Evolutionary conservation across 106 monocot species (phyloP).

Genomic region (Dendrobium catenatum): DNA sequence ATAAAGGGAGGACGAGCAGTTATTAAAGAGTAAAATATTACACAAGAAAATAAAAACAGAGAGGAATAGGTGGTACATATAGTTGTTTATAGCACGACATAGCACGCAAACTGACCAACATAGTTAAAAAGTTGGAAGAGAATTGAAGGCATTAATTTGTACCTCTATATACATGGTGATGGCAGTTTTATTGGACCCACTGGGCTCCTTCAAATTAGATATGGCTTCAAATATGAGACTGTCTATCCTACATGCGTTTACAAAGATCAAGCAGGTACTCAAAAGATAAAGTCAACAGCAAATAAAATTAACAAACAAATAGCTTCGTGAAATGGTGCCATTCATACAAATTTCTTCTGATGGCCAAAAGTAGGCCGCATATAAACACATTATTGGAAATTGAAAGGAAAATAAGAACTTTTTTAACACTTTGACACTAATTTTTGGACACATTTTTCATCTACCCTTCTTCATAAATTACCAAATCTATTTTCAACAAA

Average conservation of each 20-base stretch:
- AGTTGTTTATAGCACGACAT: neutral
- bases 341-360: neutral
- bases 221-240: slow-evolving; percentile 49
- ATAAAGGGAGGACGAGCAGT: neutral
- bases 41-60: neutral
- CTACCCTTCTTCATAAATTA: neutral
- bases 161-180: slow-evolving; percentile 23
- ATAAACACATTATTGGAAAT: neutral
- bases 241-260: slow-evolving; percentile 26
- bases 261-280: neutral
- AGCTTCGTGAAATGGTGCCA: neutral
- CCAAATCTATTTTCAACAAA: neutral
- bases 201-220: slow-evolving; percentile 31
- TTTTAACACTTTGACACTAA: too few relatives aligned
- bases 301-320: neutral
- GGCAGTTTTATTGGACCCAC: slow-evolving; percentile 40
- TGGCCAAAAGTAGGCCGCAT: neutral
- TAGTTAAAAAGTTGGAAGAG: neutral
- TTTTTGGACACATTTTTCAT: too few relatives aligned
- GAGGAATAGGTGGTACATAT: neutral
- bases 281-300: neutral
- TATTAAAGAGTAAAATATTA: neutral
- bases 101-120: neutral
- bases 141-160: neutral
- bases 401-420: neutral